These are phyloP conservation scores for Podaxis sp. DNA, from an alignment of 768 basidiomycete species.

Conservation along the genomic window DNA sequence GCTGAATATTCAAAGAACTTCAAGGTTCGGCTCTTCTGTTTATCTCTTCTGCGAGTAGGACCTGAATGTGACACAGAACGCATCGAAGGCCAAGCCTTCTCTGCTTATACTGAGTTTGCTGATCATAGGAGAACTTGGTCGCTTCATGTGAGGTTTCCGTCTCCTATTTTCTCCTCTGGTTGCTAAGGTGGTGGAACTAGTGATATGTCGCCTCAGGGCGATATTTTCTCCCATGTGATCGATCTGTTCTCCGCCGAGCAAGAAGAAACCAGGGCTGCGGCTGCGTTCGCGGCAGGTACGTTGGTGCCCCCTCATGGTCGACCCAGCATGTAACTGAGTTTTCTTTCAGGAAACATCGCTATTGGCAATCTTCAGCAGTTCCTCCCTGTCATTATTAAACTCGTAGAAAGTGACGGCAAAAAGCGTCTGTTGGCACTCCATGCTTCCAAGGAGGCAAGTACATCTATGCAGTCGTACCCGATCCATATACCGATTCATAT, in stretches of 20 bases:
- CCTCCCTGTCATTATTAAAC: conserved; percentile 80
- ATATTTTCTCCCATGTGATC: conserved; percentile 76
- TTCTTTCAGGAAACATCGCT: conserved; percentile 78
- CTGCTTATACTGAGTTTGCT: conserved; percentile 81
- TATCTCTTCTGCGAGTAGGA: neutral
- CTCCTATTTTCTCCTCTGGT: neutral
- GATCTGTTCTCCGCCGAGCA: conserved; percentile 74
- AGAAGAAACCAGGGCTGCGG: conserved; percentile 87
- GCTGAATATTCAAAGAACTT: conserved; percentile 82
- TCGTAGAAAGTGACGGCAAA: conserved; percentile 71
- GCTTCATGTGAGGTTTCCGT: conserved; percentile 63
- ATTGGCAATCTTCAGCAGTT: conserved; percentile 90
- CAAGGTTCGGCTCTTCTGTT: conserved; percentile 46
- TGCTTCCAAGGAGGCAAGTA: conserved; percentile 83
- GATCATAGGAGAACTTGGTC: conserved; percentile 90
- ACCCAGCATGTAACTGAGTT: neutral
- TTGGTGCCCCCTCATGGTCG: neutral
- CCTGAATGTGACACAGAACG: conserved; percentile 30
- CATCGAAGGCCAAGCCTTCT: conserved; percentile 63
- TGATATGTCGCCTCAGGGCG: conserved; percentile 80
- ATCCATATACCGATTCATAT: neutral
- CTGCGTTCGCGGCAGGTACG: conserved; percentile 90
- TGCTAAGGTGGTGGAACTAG: conserved; percentile 38
- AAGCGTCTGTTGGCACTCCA: conserved; percentile 86
- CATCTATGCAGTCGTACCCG: neutral